Conservation (phyloP, 495 filamentous ascomycete genomes). For the Neurospora africana region DNA sequence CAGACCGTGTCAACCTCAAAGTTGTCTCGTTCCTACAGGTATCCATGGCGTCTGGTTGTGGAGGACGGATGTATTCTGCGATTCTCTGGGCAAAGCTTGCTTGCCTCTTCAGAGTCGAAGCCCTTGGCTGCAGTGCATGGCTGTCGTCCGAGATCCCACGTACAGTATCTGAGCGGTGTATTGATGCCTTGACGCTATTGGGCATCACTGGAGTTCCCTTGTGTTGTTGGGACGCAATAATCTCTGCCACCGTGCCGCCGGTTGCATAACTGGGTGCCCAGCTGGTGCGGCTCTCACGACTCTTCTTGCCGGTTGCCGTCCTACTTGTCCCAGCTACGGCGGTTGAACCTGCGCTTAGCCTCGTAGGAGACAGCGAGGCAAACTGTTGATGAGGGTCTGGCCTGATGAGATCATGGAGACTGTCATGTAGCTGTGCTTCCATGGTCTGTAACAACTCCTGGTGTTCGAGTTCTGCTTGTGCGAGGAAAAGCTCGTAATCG, state of each 20-base stretch:
- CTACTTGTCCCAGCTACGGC: not conserved
- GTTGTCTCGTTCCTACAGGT: not conserved
- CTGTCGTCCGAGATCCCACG: not conserved
- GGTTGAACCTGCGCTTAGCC: conserved; percentile 1
- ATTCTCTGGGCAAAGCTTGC: conserved; percentile 18
- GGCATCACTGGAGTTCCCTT: not conserved
- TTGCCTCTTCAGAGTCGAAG: conserved; percentile 10
- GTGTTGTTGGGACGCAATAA: not conserved
- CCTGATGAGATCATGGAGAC: not conserved
- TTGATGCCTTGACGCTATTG: not conserved
- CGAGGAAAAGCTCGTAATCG: conserved; percentile 23
- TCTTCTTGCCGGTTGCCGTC: not conserved
- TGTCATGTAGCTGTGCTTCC: not conserved
- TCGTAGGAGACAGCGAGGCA: not conserved
- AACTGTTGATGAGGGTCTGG: conserved; percentile 17
- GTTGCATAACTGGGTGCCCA: conserved; percentile 8
- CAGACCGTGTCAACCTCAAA: not conserved
- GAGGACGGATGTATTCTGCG: conserved; percentile 20
- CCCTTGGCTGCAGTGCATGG: conserved; percentile 1
- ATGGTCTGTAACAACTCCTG: conserved; percentile 3
- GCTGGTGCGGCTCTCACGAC: conserved; percentile 7
- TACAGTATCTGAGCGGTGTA: not conserved
- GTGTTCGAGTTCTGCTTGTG: conserved; percentile 14
- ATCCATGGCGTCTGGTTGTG: conserved; percentile 1
- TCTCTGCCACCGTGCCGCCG: not conserved